Percentiles rank a stretch among this genome's conserved stretches.
These are phyloP conservation scores for Echeveria elegans DNA, from an alignment of 164 flowering plant genomes.

Conservation along the genomic window DNA sequence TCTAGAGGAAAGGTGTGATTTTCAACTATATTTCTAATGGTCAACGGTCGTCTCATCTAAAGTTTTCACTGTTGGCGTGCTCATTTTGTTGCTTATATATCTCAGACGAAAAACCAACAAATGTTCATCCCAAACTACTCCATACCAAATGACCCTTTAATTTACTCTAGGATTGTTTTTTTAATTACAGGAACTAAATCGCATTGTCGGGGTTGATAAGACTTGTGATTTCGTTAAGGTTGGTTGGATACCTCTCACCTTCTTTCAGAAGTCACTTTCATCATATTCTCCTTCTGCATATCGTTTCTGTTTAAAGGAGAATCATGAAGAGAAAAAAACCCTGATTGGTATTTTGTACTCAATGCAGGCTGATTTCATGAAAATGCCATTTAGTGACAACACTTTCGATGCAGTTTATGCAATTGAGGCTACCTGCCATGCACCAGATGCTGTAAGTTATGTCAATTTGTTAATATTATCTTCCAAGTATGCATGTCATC, in stretches of 20 bases:
- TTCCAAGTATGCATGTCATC: neutral
- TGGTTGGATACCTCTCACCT: slow-evolving; percentile 5
- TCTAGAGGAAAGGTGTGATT: slow-evolving; percentile 70
- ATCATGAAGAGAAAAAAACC: neutral
- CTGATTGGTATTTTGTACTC: slow-evolving; percentile 5
- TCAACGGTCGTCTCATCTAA: neutral
- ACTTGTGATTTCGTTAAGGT: slow-evolving; percentile 88
- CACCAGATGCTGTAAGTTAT: slow-evolving; percentile 81
- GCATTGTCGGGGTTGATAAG: slow-evolving; percentile 65
- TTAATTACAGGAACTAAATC: slow-evolving; percentile 57
- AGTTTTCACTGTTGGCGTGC: no score
- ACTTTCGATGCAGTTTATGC: slow-evolving; percentile 91
- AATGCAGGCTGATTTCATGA: slow-evolving; percentile 95
- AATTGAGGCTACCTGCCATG: slow-evolving; percentile 98
- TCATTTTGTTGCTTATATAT: neutral
- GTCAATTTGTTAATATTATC: neutral
- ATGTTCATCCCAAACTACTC: neutral
- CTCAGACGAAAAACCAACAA: neutral
- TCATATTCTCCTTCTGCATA: neutral
- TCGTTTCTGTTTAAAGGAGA: neutral
- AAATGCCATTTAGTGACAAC: slow-evolving; percentile 82
- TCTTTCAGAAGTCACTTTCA: neutral
- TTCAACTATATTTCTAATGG: neutral
- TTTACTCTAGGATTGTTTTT: slow-evolving; percentile 10
- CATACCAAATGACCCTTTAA: neutral